phyloP scores from a whole-genome alignment of 768 basidiomycete species.

The Piloderma croceum region DNA sequence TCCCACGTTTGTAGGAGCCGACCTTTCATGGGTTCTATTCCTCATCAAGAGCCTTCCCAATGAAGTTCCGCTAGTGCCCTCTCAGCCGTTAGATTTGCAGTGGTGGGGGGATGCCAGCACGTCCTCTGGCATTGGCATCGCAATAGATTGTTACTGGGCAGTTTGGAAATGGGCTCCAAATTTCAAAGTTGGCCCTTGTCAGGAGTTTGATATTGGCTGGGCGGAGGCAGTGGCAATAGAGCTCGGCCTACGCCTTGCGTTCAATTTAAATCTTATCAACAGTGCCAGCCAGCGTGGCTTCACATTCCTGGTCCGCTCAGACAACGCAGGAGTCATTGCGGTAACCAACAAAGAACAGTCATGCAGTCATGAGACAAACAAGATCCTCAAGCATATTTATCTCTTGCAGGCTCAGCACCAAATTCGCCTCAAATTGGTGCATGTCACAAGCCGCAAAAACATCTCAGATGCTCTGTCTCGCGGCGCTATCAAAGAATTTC shows the following conservation, averaged over 20 bases:
- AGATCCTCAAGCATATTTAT: constrained; percentile 25
- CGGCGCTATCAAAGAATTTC: constrained; percentile 20
- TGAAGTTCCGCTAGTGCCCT: constrained; percentile 11
- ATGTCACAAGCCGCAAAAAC: constrained; percentile 22
- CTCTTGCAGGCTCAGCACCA: constrained; percentile 8
- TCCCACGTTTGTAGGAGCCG: constrained; percentile 6
- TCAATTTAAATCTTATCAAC: constrained; percentile 5
- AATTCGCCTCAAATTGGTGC: constrained; percentile 8
- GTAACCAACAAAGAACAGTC: constrained; percentile 26
- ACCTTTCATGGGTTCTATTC: constrained; percentile 20
- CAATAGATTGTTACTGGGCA: constrained; percentile 22
- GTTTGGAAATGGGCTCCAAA: too few species aligned
- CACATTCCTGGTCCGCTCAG: too few species aligned
- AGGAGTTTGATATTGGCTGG: constrained; percentile 31
- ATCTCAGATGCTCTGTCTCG: constrained; percentile 28
- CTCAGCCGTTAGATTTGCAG: constrained; percentile 18
- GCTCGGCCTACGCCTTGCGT: constrained; percentile 20
- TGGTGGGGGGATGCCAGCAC: constrained; percentile 35
- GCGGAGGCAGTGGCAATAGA: constrained; percentile 35
- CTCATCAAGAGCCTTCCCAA: too few species aligned
- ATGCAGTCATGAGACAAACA: too few species aligned
- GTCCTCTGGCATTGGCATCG: constrained; percentile 30
- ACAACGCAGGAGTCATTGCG: constrained; percentile 29
- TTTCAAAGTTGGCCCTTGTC: constrained; percentile 22
- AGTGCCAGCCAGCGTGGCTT: constrained; percentile 17